A percentile compares a stretch with the other conserved stretches of the same genome.
These are phyloP conservation scores for Vachellia collinsii DNA, from an alignment of 306 rosid genomes.

Conservation along the genomic window DNA sequence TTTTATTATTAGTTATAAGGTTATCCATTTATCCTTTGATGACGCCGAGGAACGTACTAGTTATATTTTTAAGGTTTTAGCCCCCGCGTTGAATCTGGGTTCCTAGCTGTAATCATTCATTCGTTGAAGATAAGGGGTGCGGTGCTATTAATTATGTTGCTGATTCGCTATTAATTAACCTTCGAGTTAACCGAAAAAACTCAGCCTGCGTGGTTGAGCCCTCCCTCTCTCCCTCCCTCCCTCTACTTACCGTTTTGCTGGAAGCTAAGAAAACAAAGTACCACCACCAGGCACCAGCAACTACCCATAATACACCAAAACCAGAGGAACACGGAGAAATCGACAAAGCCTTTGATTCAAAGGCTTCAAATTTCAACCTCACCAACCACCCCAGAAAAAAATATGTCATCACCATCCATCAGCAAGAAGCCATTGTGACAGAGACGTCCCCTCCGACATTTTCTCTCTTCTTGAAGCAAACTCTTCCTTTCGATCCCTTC, in stretches of 20 bases:
- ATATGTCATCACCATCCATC: constrained; percentile 21
- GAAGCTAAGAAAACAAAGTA: not conserved
- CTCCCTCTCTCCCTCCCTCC: not conserved
- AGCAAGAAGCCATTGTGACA: constrained; percentile 43
- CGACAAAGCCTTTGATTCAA: not conserved
- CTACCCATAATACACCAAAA: not conserved
- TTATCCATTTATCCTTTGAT: too few species aligned
- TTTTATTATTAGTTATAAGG: too few species aligned
- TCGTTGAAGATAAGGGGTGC: not conserved
- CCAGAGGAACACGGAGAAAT: not conserved
- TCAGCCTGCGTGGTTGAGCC: not conserved
- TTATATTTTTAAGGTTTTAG: too few species aligned
- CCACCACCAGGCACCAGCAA: constrained; percentile 1
- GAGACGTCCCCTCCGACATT: constrained; percentile 77
- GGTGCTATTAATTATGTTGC: not conserved
- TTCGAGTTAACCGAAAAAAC: not conserved
- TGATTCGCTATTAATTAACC: not conserved
- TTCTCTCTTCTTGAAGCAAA: constrained; percentile 81
- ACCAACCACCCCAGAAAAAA: constrained; percentile 3
- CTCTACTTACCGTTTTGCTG: not conserved
- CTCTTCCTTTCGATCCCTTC: constrained; percentile 42
- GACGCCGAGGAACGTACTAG: too few species aligned
- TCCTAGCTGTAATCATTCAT: too few species aligned
- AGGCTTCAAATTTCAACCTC: constrained; percentile 22
- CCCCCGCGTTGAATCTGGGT: too few species aligned